Evolutionary conservation across 768 basidiomycete species (phyloP).

Genomic region (Calvatia gigantea): DNA sequence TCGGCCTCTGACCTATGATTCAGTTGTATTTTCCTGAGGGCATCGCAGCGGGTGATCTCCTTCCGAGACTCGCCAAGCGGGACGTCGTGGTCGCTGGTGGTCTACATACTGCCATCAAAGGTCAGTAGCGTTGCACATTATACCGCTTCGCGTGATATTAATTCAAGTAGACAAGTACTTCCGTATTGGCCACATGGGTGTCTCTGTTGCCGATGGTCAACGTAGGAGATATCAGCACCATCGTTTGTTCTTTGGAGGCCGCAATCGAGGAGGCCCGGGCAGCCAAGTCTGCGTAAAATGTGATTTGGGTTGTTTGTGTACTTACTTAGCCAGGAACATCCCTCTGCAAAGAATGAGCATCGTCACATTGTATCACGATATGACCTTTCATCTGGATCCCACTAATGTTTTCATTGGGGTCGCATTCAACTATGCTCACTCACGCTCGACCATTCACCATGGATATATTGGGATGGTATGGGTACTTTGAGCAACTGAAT

Average conservation of each 20-base stretch:
- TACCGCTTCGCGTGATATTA: too few species aligned
- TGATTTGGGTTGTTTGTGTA: too few species aligned
- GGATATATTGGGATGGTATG: too few species aligned
- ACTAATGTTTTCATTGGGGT: conserved; percentile 14
- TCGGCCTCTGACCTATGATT: background rate
- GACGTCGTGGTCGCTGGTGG: conserved; percentile 87
- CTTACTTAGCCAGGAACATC: too few species aligned
- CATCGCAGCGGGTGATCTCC: conserved; percentile 66
- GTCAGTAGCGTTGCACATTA: too few species aligned
- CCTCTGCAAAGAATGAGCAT: too few species aligned
- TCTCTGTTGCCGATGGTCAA: conserved; percentile 66
- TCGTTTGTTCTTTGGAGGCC: conserved; percentile 64
- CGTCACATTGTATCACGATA: too few species aligned
- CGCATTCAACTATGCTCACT: too few species aligned
- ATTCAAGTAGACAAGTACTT: too few species aligned
- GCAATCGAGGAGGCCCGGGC: conserved; percentile 41
- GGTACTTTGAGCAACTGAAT: too few species aligned
- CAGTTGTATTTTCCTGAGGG: conserved; percentile 84
- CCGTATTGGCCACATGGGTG: conserved; percentile 96
- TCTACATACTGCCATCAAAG: conserved; percentile 79
- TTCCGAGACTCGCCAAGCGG: conserved; percentile 69
- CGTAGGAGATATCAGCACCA: conserved; percentile 75
- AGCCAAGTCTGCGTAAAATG: conserved; percentile 5
- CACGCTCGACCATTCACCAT: too few species aligned
- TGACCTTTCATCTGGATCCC: background rate